These are phyloP conservation scores for Pugionium cornutum DNA, from an alignment of 345 rosid species.

Conservation along the genomic window DNA sequence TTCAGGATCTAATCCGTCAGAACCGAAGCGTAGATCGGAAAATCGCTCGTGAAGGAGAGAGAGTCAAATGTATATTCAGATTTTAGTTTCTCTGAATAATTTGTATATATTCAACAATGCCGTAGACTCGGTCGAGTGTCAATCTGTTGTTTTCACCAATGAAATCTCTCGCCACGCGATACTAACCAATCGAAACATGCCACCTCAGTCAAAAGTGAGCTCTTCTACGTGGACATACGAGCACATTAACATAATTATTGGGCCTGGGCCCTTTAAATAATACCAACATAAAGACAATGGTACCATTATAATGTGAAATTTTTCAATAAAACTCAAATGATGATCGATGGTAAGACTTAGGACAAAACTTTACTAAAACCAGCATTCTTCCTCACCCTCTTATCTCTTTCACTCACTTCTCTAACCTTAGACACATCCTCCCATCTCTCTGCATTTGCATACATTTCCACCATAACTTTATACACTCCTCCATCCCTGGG, in stretches of 20 bases:
- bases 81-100: conserved; percentile 8
- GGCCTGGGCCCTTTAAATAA: conserved; percentile 19
- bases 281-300: no score
- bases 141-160: conserved; percentile 40
- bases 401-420: conserved; percentile 44
- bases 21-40: conserved; percentile 37
- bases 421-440: conserved; percentile 66
- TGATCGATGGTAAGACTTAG: conserved; percentile 18
- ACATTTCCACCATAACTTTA: conserved; percentile 63
- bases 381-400: conserved; percentile 51
- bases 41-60: not conserved
- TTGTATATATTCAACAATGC: conserved; percentile 30
- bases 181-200: conserved; percentile 17
- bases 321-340: conserved; percentile 40
- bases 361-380: conserved; percentile 56
- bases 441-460: conserved; percentile 66
- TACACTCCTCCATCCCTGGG: conserved; percentile 80
- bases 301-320: no score
- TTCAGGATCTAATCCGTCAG: conserved; percentile 8
- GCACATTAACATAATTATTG: no score
- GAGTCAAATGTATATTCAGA: no score
- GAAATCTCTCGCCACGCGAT: conserved; percentile 36
- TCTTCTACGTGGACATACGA: conserved; percentile 23
- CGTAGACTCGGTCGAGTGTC: conserved; percentile 35
- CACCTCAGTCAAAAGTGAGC: conserved; percentile 31